Percentiles rank a stretch among this genome's conserved stretches.
These are phyloP conservation scores for Wickerhamomyces chaumierensis DNA, from an alignment of 805 yeast genomes.

Conservation along the genomic window DNA sequence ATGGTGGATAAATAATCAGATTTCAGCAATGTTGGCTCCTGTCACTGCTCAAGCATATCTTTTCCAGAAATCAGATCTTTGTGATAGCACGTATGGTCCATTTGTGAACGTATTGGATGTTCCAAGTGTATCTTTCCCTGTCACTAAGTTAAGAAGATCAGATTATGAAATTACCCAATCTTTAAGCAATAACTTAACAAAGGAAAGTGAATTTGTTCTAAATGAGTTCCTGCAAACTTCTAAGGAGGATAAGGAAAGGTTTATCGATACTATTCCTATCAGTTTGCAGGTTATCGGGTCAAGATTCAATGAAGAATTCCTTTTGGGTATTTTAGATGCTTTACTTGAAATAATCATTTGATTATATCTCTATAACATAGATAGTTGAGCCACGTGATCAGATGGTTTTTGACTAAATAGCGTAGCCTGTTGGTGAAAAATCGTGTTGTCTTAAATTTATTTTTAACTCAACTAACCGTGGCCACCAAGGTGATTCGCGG, in stretches of 20 bases:
- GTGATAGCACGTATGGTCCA: slow-evolving; percentile 45
- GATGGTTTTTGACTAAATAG: too few species aligned
- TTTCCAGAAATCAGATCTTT: slow-evolving; percentile 28
- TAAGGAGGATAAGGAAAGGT: slow-evolving; percentile 24
- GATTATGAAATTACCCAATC: slow-evolving; percentile 24
- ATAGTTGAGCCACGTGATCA: too few species aligned
- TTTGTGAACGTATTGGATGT: slow-evolving; percentile 45
- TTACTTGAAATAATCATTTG: slow-evolving; percentile 1
- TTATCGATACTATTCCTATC: slow-evolving; percentile 45
- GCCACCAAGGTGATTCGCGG: too few species aligned
- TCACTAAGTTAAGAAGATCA: slow-evolving; percentile 37
- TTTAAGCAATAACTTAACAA: slow-evolving; percentile 17
- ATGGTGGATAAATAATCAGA: slow-evolving; percentile 28
- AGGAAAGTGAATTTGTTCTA: slow-evolving; percentile 32
- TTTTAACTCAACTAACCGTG: too few species aligned
- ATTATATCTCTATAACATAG: too few species aligned
- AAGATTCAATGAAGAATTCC: slow-evolving; percentile 42
- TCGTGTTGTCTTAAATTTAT: too few species aligned
- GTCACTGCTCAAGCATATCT: slow-evolving; percentile 3
- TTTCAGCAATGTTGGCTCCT: not conserved
- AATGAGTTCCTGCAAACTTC: slow-evolving; percentile 32
- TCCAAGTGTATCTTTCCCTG: slow-evolving; percentile 47
- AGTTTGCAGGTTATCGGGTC: slow-evolving; percentile 57
- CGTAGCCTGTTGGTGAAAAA: too few species aligned
- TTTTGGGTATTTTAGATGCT: not conserved